Evolutionary conservation across 352 stramenopile species (phyloP).

Genomic region (Pythium rhizo-oryzae): DNA sequence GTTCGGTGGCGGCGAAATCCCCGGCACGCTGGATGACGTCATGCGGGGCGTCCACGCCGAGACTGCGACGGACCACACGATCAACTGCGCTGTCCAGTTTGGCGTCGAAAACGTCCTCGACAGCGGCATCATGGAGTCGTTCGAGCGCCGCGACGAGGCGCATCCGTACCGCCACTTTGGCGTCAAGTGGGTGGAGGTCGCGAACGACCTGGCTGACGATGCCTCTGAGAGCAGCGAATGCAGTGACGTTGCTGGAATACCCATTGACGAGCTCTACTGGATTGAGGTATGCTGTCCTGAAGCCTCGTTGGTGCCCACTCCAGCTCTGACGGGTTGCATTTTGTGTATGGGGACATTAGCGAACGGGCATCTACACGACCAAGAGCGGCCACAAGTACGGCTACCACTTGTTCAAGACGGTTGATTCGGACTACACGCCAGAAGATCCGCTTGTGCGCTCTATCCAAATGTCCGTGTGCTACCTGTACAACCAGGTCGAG

Average conservation of each 20-base stretch:
- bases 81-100: conserved; percentile 57
- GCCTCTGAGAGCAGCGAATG: conserved; percentile 18
- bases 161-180: conserved; percentile 59
- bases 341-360: conserved; percentile 21
- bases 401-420: conserved; percentile 66
- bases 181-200: conserved; percentile 63
- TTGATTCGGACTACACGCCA: conserved; percentile 33
- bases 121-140: conserved; percentile 53
- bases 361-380: conserved; percentile 38
- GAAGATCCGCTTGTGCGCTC: conserved; percentile 28
- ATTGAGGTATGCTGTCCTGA: conserved; percentile 34
- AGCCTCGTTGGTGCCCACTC: neutral
- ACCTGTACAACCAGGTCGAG: conserved; percentile 55
- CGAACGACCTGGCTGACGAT: neutral
- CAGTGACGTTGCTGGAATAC: conserved; percentile 20
- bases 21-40: conserved; percentile 48
- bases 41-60: conserved; percentile 60
- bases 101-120: conserved; percentile 39
- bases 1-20: conserved; percentile 51
- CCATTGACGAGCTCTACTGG: conserved; percentile 59
- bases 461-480: conserved; percentile 63
- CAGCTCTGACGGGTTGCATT: neutral
- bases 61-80: conserved; percentile 36
- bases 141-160: conserved; percentile 31
- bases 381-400: conserved; percentile 41